These are phyloP conservation scores for Rachicladosporium sp. DNA, from an alignment of 2,329 filamentous ascomycete genomes.

Conservation along the genomic window DNA sequence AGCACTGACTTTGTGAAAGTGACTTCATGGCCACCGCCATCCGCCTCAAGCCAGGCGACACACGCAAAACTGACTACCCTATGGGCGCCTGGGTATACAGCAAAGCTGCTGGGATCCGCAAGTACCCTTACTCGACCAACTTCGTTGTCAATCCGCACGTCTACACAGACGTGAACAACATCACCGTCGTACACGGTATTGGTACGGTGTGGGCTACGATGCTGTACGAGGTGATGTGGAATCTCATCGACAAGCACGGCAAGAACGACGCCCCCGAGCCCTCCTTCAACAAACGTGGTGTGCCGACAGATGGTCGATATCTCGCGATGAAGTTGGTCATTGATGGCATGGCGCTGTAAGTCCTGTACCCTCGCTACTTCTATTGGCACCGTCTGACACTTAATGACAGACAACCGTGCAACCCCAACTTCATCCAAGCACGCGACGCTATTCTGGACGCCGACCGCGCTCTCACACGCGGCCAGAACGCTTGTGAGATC, in stretches of 20 bases:
- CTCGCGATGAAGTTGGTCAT: constrained; percentile 42
- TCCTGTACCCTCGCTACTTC: constrained; percentile 10
- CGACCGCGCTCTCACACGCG: constrained; percentile 39
- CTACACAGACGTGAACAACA: constrained; percentile 33
- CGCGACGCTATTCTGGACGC: constrained; percentile 46
- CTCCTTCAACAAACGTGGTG: constrained; percentile 28
- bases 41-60: constrained; percentile 35
- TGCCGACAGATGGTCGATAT: constrained; percentile 42
- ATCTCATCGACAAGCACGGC: constrained; percentile 44
- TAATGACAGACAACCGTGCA: constrained; percentile 37
- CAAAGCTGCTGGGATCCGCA: constrained; percentile 34
- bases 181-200: constrained; percentile 34
- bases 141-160: constrained; percentile 38
- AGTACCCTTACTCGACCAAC: constrained; percentile 41
- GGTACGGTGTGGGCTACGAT: constrained; percentile 42
- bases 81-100: constrained; percentile 41
- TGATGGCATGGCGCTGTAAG: constrained; percentile 36
- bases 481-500: constrained; percentile 39
- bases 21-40: constrained; percentile 45
- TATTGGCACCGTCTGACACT: constrained; percentile 2
- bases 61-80: constrained; percentile 33
- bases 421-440: constrained; percentile 41
- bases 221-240: constrained; percentile 47
- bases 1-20: constrained; percentile 6
- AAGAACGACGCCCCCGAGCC: constrained; percentile 35